Evolutionary conservation across 1,284 basidiomycete species (phyloP).

Genomic region (Coniferiporia weirii): DNA sequence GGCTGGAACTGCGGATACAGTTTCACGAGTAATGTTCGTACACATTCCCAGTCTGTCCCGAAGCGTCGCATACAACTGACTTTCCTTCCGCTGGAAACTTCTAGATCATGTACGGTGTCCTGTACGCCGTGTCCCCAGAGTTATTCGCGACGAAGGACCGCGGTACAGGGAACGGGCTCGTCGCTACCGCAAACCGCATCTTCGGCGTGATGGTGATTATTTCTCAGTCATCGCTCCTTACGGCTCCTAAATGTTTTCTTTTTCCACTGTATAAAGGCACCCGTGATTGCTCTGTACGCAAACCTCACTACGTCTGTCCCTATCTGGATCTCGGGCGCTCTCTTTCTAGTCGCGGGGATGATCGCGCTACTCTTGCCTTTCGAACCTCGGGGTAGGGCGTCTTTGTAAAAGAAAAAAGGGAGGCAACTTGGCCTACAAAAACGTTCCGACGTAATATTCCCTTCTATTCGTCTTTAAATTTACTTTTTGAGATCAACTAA

Average conservation of each 20-base stretch:
- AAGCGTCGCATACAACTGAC: constrained; percentile 6
- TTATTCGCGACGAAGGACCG: constrained; percentile 70
- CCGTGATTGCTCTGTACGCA: constrained; percentile 61
- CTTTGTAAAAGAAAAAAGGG: too few species aligned
- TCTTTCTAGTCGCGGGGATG: constrained; percentile 59
- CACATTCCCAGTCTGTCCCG: constrained; percentile 16
- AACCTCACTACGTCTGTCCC: constrained; percentile 58
- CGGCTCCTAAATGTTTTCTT: constrained; percentile 23
- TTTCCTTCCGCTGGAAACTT: not conserved
- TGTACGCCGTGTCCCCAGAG: constrained; percentile 68
- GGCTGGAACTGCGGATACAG: constrained; percentile 65
- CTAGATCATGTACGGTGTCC: constrained; percentile 70
- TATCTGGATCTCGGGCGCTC: constrained; percentile 63
- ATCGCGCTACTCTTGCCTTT: constrained; percentile 66
- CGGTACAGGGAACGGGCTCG: constrained; percentile 58
- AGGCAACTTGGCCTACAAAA: too few species aligned
- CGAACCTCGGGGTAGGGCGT: constrained; percentile 61
- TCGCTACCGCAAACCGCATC: constrained; percentile 49
- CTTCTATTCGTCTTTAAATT: too few species aligned
- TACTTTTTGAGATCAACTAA: too few species aligned
- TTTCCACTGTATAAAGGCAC: constrained; percentile 40
- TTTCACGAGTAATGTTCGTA: constrained; percentile 53
- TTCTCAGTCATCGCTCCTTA: constrained; percentile 27
- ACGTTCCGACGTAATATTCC: too few species aligned
- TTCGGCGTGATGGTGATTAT: constrained; percentile 58